Evolutionary conservation across 2,329 filamentous ascomycete species (phyloP), one percentile per base, ranked within the genome.

Genomic region (Colletotrichum liriopes): DNA sequence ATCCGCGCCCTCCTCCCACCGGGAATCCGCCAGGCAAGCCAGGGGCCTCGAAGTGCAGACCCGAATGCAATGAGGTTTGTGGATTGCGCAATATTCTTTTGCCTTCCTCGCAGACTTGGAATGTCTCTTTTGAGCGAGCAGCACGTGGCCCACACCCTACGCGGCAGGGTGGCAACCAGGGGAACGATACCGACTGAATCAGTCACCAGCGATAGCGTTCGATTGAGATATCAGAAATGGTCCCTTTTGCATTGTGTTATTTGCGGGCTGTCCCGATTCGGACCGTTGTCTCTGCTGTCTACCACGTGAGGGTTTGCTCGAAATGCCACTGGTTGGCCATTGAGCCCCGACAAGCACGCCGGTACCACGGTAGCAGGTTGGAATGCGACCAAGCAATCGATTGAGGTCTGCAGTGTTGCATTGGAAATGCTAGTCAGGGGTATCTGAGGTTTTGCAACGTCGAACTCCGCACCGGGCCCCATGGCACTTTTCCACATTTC

Each of bases 371-470:
- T 37, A 37, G 8, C 1, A 37, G 7, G 35, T 11, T 7, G 35
- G 8, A 5, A 37, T 37, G 32, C 29, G 35, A 54, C 26, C 51
- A 54, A 26, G 51, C 51, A 54, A 35, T 29, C n/a, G 51, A 18
- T 54, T 18, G 51, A 54, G 12, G 29, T 16, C 35, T 56, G 54
- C 35, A 20, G 54, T 29, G 54, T 56, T 56, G 20, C 54, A 41
- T 39, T 56, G 23, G 35, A 16, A 56, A 56, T 39, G n/a, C 35
- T 39, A 39, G 20, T 35, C 35, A 56, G 35, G 35, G 32, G 35
- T 54, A 39, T 37, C 20, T 37, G 35, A 56, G 54, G 35, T 20
- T 54, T 54, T 54, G 29, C 29, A 32, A 20, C 29, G 51, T 32
- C 32, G 51, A 54, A 29, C 26, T 54, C 26, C 51, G 7, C 26